phyloP scores from a whole-genome alignment of 129 eudicot species.

The Flaveria ramosissima region DNA sequence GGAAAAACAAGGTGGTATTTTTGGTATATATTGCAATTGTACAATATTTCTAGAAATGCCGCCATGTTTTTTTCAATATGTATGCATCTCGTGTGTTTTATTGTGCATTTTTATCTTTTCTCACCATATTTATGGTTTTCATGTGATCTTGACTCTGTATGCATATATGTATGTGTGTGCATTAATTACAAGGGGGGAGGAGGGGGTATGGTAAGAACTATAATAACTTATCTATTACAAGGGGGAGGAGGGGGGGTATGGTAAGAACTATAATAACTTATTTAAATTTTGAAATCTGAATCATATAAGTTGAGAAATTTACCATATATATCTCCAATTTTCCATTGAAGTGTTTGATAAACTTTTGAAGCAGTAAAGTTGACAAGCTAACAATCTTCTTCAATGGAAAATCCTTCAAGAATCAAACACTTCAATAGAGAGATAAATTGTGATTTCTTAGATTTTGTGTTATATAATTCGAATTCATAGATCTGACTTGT shows the following conservation, averaged over 20 bases:
- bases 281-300: too few relatives aligned
- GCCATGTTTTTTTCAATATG: background rate
- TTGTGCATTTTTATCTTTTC: background rate
- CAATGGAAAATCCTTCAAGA: background rate
- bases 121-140: background rate
- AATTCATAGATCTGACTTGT: background rate
- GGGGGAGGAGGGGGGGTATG: too few relatives aligned
- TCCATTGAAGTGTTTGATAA: conserved; percentile 9
- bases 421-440: background rate
- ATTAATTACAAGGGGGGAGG: background rate
- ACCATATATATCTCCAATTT: background rate
- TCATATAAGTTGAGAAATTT: too few relatives aligned
- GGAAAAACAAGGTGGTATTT: background rate
- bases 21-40: conserved; percentile 1
- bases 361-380: background rate
- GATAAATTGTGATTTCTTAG: background rate
- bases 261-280: too few relatives aligned
- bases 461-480: background rate
- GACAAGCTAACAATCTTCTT: background rate
- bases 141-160: background rate
- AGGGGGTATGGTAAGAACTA: too few relatives aligned
- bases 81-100: conserved; percentile 4
- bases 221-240: too few relatives aligned
- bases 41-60: background rate
- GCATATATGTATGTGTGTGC: background rate